Base-by-base conservation (phyloP, 2,329 filamentous ascomycete species). In the Lecanosticta acicola region DNA sequence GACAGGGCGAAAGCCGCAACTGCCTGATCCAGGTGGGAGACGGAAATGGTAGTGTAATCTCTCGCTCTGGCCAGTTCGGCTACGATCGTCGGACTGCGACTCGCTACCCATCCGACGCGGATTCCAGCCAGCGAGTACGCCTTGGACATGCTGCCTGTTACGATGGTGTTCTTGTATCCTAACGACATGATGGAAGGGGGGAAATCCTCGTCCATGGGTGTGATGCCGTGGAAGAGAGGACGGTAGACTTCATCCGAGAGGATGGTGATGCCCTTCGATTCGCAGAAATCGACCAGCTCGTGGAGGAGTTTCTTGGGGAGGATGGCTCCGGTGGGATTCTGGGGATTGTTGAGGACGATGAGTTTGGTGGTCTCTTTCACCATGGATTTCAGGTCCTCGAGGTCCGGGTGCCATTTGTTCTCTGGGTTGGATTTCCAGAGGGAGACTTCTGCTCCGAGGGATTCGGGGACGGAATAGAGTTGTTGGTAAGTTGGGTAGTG, bases 401-500 rank as follows among this genome's bases (percentile, higher is more conserved):
- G 64, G 52, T 87, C 75, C 0, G 85, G 79, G 4, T 83, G 67
- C 71, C 83, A 93, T 13, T 76, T 74, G 39, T 86, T 76, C 17
- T 80, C 72, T 32, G 78, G 73, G 39, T 74, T 76, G 7, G 87
- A 73, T 61, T 78, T 80, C 88, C 88, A 94, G 9, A 91, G 65
- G 34, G 81, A 81, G 13, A 94, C 84, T 48, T 87, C 79, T 1
- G 86, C 87, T 0, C 88, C 87, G 3, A 94, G 69, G 32, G 81
- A 84, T 54, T 75, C 73, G 0, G 88, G 87, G 1, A 94, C 78
- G 8, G 80, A 73, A 61, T 91, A 93, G 1, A 94, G 75, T 58
- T 93, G 87, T 64, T 93, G 86, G 59, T 93, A 94, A 1, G 87
- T 91, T 10, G 89, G 88, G 62, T 89, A 87, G 47, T 93, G 85